phyloP scores from a whole-genome alignment of 108 stramenopile genomes.

The Nitzschia putrida region DNA sequence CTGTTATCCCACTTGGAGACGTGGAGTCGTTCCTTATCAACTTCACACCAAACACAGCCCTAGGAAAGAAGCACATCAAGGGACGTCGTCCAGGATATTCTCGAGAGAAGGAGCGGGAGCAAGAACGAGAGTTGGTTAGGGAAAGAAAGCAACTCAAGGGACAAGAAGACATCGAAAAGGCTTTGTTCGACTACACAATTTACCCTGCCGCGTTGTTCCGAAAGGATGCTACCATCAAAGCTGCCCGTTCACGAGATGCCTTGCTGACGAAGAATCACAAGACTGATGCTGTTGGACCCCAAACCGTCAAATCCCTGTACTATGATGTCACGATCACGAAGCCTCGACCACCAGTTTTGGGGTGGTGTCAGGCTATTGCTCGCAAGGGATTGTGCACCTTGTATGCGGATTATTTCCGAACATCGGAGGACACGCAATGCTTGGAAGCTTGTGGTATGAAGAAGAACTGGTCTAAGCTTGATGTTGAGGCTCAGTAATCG shows the following conservation, averaged over 20 bases:
- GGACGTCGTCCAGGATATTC: slow-evolving; percentile 83
- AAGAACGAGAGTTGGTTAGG: slow-evolving; percentile 67
- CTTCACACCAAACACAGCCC: slow-evolving; percentile 85
- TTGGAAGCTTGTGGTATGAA: slow-evolving; percentile 83
- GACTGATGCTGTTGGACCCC: slow-evolving; percentile 58
- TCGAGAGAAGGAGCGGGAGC: slow-evolving; percentile 61
- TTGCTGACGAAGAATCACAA: slow-evolving; percentile 54
- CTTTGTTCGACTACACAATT: slow-evolving; percentile 86
- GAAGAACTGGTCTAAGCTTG: slow-evolving; percentile 54
- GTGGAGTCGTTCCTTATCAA: slow-evolving; percentile 83
- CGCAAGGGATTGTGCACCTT: slow-evolving; percentile 79
- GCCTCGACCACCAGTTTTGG: slow-evolving; percentile 65
- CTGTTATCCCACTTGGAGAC: slow-evolving; percentile 83
- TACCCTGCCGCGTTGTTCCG: slow-evolving; percentile 85
- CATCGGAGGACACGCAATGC: slow-evolving; percentile 66
- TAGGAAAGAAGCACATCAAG: slow-evolving; percentile 78
- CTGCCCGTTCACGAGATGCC: slow-evolving; percentile 73
- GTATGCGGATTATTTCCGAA: slow-evolving; percentile 82
- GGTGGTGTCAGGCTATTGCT: slow-evolving; percentile 86
- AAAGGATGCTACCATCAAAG: slow-evolving; percentile 87
- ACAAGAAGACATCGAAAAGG: slow-evolving; percentile 85
- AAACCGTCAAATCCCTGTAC: slow-evolving; percentile 76
- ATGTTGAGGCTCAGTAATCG: slow-evolving; percentile 17
- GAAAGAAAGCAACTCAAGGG: slow-evolving; percentile 87
- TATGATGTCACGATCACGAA: slow-evolving; percentile 90